Evolutionary conservation across 306 rosid genomes (phyloP).

Genomic region (Citrullus colocynthis): DNA sequence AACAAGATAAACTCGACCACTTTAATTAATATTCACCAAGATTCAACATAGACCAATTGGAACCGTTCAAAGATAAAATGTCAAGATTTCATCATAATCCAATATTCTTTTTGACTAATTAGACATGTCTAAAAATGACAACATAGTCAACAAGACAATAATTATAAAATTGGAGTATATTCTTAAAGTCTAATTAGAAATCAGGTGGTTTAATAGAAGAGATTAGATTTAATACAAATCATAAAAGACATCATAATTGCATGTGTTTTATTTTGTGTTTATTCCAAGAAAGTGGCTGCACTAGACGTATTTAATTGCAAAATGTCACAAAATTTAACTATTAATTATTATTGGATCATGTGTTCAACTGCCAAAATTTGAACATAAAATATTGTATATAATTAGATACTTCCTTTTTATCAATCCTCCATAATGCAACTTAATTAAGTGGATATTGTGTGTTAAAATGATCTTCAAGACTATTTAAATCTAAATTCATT

Average conservation of each 20-base stretch:
- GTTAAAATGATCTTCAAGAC: not conserved
- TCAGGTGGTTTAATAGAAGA: not conserved
- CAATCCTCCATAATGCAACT: not conserved
- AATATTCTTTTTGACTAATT: not conserved
- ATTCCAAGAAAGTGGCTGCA: constrained; percentile 4
- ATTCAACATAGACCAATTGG: constrained; percentile 4
- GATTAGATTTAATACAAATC: not conserved
- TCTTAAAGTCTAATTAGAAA: not conserved
- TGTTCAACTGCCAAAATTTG: not conserved
- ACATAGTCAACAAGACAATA: not conserved
- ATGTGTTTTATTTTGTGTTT: not conserved
- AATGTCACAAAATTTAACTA: not conserved
- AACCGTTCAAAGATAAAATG: not conserved
- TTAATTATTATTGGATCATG: not conserved
- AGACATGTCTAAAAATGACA: not conserved
- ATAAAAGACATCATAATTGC: not conserved
- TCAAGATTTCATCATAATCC: not conserved
- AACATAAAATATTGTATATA: not conserved
- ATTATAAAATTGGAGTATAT: not conserved
- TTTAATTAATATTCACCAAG: not conserved
- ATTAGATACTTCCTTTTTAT: not conserved
- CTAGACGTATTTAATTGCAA: not conserved
- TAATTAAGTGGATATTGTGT: not conserved
- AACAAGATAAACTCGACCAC: not conserved
- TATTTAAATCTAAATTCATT: not conserved